Base-by-base conservation (phyloP, 2,329 filamentous ascomycete species). In the Hypoxylon sp. region DNA sequence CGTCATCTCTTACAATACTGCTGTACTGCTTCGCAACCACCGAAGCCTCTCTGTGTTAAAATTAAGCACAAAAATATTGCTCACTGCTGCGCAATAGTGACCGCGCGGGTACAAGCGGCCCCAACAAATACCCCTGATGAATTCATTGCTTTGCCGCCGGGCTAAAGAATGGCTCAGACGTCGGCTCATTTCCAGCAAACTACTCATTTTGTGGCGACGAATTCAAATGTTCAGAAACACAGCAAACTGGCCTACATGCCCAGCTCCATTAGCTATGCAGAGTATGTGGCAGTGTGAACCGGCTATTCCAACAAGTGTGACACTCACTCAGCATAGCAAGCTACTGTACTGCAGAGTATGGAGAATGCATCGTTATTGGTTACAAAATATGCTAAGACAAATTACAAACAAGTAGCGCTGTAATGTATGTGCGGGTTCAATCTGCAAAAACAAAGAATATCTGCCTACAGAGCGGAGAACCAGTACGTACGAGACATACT, bases 91-190 rank as follows among this genome's bases (percentile, higher is more conserved):
- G 54, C 60, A 67, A 66, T n/a, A 46, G 26, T 33, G 52, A 14
- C 59, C 58, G 59, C 66, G 61, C 67, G 69, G 69, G 54, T 71
- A 71, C 58, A 58, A 60, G 53, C 69, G 69, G 69, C 47, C 60
- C 60, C 60, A 63, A 57, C 22, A 46, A 53, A 62, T 35, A 14
- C 29, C 31, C 60, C 55, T 57, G 52, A 68, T 50, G 44, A 13
- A 63, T 37, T 37, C 26, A 67, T 29, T 31, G 47, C 19, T 62
- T 71, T 69, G 66, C 69, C 69, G 69, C 69, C 57, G 31, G 22
- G 22, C 54, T 67, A 48, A 54, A 31, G 31, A 31, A 69, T 55
- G 69, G 69, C 69, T 71, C 66, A 69, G 66, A 65, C 39, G 50
- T 60, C 44, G 63, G 61, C 54, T 59, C 65, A 66, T 61, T 66